Evolutionary conservation across 2,329 filamentous ascomycete genomes (phyloP), one percentile per base, ranked within the genome.

Genomic region (Chalara sp.): DNA sequence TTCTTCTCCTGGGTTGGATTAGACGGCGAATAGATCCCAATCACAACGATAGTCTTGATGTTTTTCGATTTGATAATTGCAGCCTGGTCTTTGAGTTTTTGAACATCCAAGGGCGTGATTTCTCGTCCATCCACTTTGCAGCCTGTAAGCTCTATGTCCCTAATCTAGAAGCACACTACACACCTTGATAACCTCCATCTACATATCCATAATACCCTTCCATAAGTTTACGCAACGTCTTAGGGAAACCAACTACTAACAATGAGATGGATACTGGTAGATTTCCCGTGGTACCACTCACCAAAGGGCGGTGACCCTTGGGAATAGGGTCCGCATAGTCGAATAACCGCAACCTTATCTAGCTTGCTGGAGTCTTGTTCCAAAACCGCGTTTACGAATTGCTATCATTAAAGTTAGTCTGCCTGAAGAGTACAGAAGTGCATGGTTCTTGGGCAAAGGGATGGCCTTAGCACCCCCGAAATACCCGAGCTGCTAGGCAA

Each of bases 1-100:
- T 68, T 63, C 39, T 75, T 67, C 62, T 81, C 79, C 60, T 82
- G 79, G 41, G 63, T 64, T 7, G 74, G 72, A 58, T 84, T 79
- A 29, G 81, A 76, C 0, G 79, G 78, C 6, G 75, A 78, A 63
- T 79, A 82, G 6, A 81, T 72, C 2, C 79, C 79, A 5, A 76
- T 73, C 5, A 84, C 66, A 0, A 80, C 79, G 2, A 84, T 67
- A 39, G 70, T 70, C 21, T 48, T 60, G 65, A 67, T 77, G 7
- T 48, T 54, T 48, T 62, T 63, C 4, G 54, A 54, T 45, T 54
- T 63, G 47, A 64, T 64, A 8, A 64, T 58, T 6, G 54, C 32
- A 11, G 62, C 62, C 50, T 64, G 62, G 46, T 61, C 57, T 54
- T 58, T 58, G 13, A 64, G 51, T 47, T 64, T 60, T 11, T 55